Base-by-base conservation (phyloP, 148 eudicot species). In the Nepenthes gracilis region DNA sequence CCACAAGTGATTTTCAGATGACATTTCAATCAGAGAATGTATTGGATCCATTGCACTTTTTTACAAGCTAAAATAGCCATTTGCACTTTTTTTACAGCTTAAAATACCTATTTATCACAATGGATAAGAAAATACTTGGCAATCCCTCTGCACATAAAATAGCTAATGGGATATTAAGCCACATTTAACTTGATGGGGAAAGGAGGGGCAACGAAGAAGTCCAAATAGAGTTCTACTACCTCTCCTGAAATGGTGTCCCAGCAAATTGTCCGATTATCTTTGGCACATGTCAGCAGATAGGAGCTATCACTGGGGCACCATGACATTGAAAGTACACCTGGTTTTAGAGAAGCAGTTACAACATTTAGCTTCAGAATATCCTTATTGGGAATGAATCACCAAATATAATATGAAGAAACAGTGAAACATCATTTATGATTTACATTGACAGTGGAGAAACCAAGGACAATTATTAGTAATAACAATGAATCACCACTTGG, bases 221-320 rank as follows among this genome's bases (percentile, higher is more conserved):
- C 35, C 33, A 55, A 34, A n/a, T 9, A 4, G 8, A 35, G 14
- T 23, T 14, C 43, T 38, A 12, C 36, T 5, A 88, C 98, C 96
- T 93, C 95, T 73, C 85, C 95, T 57, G 98, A 75, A 53, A 60
- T 66, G 55, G 79, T 73, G 67, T 93, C 99, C 96, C 99, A 93
- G 77, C 96, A 88, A 54, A 93, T 84, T 8, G 99, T 88, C 15
- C 99, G 96, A 54, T 86, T 86, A 72, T 93, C 99, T 70, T 93
- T 89, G 63, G 85, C 91, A 72, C 99, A 88, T 33, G 95, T 86
- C 61, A 93, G 87, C 77, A 93, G 72, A 74, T 84, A 93, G 52
- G 96, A 84, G 80, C 87, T 86, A 53, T 93, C 96, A 75, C 57
- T 72, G 43, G 90, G 96, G 66, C 96, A 93, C 99, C 99, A 93